Conservation (phyloP, 2,329 filamentous ascomycete genomes). For the Hymenoscyphus salicellus region DNA sequence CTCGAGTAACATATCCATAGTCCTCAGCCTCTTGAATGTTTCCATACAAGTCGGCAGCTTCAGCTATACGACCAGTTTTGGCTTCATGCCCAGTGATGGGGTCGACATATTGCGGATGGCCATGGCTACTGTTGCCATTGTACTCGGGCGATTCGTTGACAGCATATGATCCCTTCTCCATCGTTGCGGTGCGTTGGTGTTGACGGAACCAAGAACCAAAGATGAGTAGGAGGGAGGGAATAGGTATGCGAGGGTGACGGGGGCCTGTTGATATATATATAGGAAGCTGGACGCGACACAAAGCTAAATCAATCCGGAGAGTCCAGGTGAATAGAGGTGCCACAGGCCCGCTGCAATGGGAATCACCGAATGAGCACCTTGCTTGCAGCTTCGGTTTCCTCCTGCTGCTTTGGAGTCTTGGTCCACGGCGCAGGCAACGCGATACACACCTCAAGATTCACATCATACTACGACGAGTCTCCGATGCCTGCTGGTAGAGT, state of each 20-base stretch:
- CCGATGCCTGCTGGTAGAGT: background rate
- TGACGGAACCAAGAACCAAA: constrained; percentile 1
- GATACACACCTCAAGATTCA: background rate
- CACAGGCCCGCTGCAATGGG: constrained; percentile 1
- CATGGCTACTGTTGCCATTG: constrained; percentile 17
- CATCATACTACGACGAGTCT: background rate
- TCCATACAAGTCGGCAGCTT: constrained; percentile 53
- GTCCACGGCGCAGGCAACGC: background rate
- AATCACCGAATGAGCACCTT: background rate
- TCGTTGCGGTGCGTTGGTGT: constrained; percentile 16
- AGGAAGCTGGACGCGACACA: constrained; percentile 8
- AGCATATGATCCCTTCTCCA: constrained; percentile 30
- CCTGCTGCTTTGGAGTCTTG: constrained; percentile 3
- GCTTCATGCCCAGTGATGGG: constrained; percentile 25
- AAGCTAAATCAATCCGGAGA: constrained; percentile 2
- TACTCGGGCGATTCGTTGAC: constrained; percentile 24
- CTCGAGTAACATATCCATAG: constrained; percentile 50
- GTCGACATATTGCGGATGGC: constrained; percentile 25
- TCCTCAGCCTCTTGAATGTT: constrained; percentile 49
- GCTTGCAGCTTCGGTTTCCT: background rate
- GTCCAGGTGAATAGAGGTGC: constrained; percentile 8
- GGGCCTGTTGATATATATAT: constrained; percentile 16
- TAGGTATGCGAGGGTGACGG: constrained; percentile 2
- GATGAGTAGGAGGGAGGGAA: constrained; percentile 12
- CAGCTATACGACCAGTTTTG: constrained; percentile 38